These are phyloP conservation scores for Nectriaceae sp. DNA, from an alignment of 2,329 filamentous ascomycete species.

Conservation along the genomic window DNA sequence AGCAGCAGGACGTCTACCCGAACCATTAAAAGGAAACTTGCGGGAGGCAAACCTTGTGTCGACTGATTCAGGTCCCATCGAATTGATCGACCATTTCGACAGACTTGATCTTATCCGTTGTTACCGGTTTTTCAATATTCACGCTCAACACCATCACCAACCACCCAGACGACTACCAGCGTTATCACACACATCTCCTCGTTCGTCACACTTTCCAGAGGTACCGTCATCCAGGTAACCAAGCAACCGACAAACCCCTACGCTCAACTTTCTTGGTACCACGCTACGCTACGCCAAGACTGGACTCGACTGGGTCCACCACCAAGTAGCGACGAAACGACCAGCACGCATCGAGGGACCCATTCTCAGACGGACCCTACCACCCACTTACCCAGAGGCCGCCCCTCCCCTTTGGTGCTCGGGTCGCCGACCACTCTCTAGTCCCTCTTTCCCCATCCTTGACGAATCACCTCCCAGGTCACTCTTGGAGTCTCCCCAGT, in stretches of 20 bases:
- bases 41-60: conserved; percentile 14
- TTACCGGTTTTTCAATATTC: not conserved
- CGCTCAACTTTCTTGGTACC: not conserved
- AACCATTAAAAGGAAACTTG: conserved; percentile 17
- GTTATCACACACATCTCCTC: not conserved
- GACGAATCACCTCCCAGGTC: conserved; percentile 26
- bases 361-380: conserved; percentile 6
- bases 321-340: not conserved
- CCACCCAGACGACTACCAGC: not conserved
- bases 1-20: not conserved
- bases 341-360: not conserved
- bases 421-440: conserved; percentile 26
- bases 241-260: not conserved
- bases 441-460: conserved; percentile 20
- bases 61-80: conserved; percentile 6
- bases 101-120: not conserved
- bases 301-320: not conserved
- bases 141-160: not conserved
- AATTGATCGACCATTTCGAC: not conserved
- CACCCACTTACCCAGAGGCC: conserved; percentile 15
- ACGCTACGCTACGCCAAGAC: not conserved
- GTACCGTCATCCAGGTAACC: not conserved
- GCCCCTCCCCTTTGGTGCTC: conserved; percentile 22
- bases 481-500: conserved; percentile 11
- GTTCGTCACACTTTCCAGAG: not conserved